These are phyloP conservation scores for Plasmopara muralis DNA, from an alignment of 352 stramenopile genomes.

Conservation along the genomic window DNA sequence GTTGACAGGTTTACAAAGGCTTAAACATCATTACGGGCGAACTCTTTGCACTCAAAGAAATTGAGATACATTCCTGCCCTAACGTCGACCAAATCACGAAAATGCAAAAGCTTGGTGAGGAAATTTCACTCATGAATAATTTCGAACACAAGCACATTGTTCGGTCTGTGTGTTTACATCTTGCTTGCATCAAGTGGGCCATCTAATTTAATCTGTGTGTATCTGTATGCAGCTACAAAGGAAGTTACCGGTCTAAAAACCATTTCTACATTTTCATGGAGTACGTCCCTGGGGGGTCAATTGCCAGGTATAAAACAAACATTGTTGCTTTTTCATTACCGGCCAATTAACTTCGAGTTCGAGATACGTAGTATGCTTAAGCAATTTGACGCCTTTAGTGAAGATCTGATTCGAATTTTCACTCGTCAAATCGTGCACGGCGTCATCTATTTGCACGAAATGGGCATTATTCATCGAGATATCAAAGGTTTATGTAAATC, in stretches of 20 bases:
- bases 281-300: slow-evolving; percentile 90
- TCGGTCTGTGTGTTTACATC: slow-evolving; percentile 33
- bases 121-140: slow-evolving; percentile 94
- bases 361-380: slow-evolving; percentile 65
- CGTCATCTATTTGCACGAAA: slow-evolving; percentile 88
- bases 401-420: slow-evolving; percentile 88
- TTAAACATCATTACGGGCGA: slow-evolving; percentile 91
- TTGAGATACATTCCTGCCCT: slow-evolving; percentile 65
- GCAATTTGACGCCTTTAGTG: slow-evolving; percentile 91
- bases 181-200: neutral
- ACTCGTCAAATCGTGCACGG: slow-evolving; percentile 87
- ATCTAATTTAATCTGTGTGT: slow-evolving; percentile 16
- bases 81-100: slow-evolving; percentile 50
- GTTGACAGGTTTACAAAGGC: slow-evolving; percentile 86
- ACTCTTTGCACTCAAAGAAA: slow-evolving; percentile 87
- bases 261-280: slow-evolving; percentile 96
- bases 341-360: neutral
- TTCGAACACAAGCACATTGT: slow-evolving; percentile 95
- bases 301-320: slow-evolving; percentile 48
- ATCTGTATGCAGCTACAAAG: slow-evolving; percentile 53
- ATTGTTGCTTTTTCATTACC: neutral
- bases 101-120: slow-evolving; percentile 72
- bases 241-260: slow-evolving; percentile 64
- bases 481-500: slow-evolving; percentile 69
- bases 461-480: slow-evolving; percentile 91